A percentile compares a stretch with the other conserved stretches of the same genome.
Conservation (phyloP, 331 rosid genomes). For the Saraca asoca region DNA sequence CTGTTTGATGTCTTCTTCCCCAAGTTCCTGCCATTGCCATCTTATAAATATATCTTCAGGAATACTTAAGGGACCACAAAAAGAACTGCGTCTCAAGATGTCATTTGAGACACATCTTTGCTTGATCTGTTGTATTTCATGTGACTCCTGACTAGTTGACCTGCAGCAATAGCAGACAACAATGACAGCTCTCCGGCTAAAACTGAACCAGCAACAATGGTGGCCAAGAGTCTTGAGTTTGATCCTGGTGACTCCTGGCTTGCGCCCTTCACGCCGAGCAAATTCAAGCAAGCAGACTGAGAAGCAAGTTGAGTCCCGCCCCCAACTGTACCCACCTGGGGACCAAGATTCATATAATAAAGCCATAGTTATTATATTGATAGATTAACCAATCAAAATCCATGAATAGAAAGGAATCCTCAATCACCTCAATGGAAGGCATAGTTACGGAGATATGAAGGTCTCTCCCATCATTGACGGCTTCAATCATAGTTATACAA, state of each 20-base stretch:
- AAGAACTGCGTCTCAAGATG: conserved; percentile 36
- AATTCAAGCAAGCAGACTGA: conserved; percentile 83
- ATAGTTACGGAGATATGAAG: conserved; percentile 83
- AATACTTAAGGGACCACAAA: no score
- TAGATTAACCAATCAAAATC: conserved; percentile 6
- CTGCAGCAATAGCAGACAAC: conserved; percentile 84
- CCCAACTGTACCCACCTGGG: conserved; percentile 81
- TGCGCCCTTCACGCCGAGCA: conserved; percentile 86
- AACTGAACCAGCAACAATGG: conserved; percentile 76
- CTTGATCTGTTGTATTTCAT: conserved; percentile 84
- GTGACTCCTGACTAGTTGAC: conserved; percentile 82
- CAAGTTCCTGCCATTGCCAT: no score
- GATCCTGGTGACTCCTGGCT: conserved; percentile 76
- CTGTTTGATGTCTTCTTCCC: no score
- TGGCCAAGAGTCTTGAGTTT: conserved; percentile 74
- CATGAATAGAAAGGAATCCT: background rate
- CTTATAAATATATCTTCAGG: no score
- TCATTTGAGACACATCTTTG: conserved; percentile 49
- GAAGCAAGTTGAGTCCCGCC: conserved; percentile 95
- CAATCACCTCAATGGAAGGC: conserved; percentile 85
- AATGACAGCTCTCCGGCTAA: conserved; percentile 81
- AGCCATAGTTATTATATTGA: conserved; percentile 15
- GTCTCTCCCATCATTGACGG: conserved; percentile 73
- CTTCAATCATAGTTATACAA: conserved; percentile 88
- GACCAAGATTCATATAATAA: conserved; percentile 12